Evolutionary conservation across 805 yeast species (phyloP).

Genomic region (Zygoascus ofunaensis): DNA sequence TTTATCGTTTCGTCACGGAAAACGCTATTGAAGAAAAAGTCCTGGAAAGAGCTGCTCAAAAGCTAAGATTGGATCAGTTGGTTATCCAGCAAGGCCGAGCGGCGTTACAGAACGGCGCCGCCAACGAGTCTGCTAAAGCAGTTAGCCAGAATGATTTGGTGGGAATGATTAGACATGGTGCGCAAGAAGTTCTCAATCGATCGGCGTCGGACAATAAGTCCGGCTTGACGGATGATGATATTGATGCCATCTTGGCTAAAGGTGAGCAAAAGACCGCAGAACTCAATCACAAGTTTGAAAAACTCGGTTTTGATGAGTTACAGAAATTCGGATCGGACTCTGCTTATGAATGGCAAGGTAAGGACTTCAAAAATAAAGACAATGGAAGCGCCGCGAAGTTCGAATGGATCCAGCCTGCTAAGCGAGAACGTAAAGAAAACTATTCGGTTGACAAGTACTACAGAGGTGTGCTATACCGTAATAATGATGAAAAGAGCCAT

Average conservation of each 20-base stretch:
- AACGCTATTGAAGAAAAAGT: constrained; percentile 95
- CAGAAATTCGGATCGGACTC: constrained; percentile 85
- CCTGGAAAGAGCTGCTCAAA: constrained; percentile 91
- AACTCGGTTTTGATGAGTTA: constrained; percentile 84
- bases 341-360: constrained; percentile 96
- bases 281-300: constrained; percentile 72
- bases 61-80: constrained; percentile 81
- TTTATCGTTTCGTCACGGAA: constrained; percentile 87
- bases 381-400: constrained; percentile 31
- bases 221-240: constrained; percentile 50
- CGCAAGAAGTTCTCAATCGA: constrained; percentile 61
- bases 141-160: constrained; percentile 56
- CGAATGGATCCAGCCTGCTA: constrained; percentile 74
- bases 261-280: constrained; percentile 78
- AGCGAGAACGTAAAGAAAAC: constrained; percentile 44
- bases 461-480: constrained; percentile 52
- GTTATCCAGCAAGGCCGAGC: constrained; percentile 90
- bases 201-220: constrained; percentile 15
- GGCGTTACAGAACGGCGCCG: constrained; percentile 33
- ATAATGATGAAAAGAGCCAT: constrained; percentile 5
- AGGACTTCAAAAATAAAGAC: constrained; percentile 47
- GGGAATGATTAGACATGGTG: constrained; percentile 96
- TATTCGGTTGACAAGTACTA: constrained; percentile 84
- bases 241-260: constrained; percentile 68
- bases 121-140: constrained; percentile 23